phyloP scores from a whole-genome alignment of 129 eudicot species.

The Centrapalus pauciflorus region DNA sequence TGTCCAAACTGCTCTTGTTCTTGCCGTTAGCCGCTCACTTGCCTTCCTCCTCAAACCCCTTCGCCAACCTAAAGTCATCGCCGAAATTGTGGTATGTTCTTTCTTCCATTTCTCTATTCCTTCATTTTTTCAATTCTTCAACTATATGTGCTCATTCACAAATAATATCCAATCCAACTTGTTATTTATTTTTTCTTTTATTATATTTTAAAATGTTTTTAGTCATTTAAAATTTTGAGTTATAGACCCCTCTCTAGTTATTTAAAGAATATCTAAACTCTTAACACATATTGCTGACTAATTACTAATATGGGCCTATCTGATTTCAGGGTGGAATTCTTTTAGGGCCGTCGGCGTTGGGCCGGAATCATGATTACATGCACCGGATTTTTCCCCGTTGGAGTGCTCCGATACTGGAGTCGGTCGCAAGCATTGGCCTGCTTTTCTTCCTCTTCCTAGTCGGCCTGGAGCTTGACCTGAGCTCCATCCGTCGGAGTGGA shows the following conservation, averaged over 20 bases:
- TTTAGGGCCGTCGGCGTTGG: constrained; percentile 81
- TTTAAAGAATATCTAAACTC: no score
- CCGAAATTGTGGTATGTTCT: constrained; percentile 72
- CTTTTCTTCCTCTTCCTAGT: constrained; percentile 77
- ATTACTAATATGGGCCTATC: no score
- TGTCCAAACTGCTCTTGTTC: constrained; percentile 56
- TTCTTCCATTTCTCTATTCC: neutral
- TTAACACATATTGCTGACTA: no score
- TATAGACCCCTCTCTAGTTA: no score
- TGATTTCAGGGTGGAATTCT: constrained; percentile 67
- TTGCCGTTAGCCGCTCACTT: constrained; percentile 55
- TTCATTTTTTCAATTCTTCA: neutral
- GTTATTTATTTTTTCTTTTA: no score
- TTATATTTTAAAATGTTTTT: no score
- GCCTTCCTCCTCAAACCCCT: constrained; percentile 80
- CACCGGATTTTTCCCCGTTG: constrained; percentile 60
- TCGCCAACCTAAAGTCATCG: constrained; percentile 90
- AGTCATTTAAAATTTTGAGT: no score
- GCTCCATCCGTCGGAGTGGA: constrained; percentile 63
- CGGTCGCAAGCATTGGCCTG: constrained; percentile 78
- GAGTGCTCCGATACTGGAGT: constrained; percentile 84
- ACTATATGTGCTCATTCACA: no score
- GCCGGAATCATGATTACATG: constrained; percentile 62
- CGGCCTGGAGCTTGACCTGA: constrained; percentile 76
- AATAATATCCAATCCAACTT: no score